These are phyloP conservation scores for Plasmodium ovale DNA, from an alignment of 169 alveolate genomes.

Conservation along the genomic window DNA sequence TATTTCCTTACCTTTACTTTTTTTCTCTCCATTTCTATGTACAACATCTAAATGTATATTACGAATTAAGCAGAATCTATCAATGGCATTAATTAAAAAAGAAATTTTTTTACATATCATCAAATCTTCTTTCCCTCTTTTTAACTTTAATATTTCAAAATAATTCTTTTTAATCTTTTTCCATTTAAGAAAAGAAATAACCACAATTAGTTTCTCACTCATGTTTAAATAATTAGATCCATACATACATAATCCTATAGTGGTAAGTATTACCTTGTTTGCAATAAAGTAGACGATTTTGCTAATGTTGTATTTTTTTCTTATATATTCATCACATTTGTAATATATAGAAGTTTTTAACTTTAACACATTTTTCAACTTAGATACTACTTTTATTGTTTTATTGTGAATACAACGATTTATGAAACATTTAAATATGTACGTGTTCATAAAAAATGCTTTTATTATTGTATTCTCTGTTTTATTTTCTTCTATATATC, in stretches of 20 bases:
- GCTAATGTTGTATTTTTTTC: conserved; percentile 10
- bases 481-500: conserved; percentile 52
- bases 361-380: not conserved
- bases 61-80: conserved; percentile 19
- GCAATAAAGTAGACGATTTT: conserved; percentile 21
- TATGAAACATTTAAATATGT: conserved; percentile 33
- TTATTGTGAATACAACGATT: conserved; percentile 45
- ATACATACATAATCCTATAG: conserved; percentile 26
- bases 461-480: conserved; percentile 26
- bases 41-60: conserved; percentile 34
- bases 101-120: conserved; percentile 10
- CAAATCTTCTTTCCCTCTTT: conserved; percentile 23
- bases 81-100: conserved; percentile 46
- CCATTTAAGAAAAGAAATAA: conserved; percentile 51
- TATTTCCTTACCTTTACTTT: not conserved
- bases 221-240: conserved; percentile 22
- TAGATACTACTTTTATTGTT: not conserved
- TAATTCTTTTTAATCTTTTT: conserved; percentile 33
- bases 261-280: conserved; percentile 16
- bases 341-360: not conserved
- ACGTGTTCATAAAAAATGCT: conserved; percentile 40
- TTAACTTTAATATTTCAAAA: conserved; percentile 41
- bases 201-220: conserved; percentile 19
- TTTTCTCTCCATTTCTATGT: not conserved
- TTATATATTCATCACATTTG: conserved; percentile 14